Evolutionary conservation across 495 filamentous ascomycete genomes (phyloP), one percentile per base, ranked within the genome.

Genomic region (Aspergillus affinis): DNA sequence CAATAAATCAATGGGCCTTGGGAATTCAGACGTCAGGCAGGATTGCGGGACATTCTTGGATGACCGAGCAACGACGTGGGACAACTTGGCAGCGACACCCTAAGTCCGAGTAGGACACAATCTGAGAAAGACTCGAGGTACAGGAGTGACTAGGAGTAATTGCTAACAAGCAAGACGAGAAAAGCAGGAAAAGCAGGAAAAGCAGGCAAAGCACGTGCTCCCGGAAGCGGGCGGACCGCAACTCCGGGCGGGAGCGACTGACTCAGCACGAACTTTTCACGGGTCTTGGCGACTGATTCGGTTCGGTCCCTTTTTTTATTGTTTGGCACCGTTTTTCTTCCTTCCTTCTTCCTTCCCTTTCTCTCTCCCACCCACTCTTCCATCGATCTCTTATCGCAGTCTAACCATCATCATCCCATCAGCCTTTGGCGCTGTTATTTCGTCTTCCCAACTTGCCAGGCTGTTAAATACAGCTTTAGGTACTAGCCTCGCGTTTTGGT

Each of bases 321-420:
- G 44, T 57, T 55, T 52, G 32, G 49, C 48, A 44, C 21, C 41
- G 17, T 45, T 57, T 57, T 59, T 53, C 52, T 50, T 62, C 57
- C 60, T 53, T 62, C 51, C 51, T 46, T 57, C 32, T 56, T 61
- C 54, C 55, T 57, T 47, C 55, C 64, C 48, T 62, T 48, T 60
- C 47, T 26, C 51, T 54, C 55, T 54, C 53, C 27, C n/a, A 27
- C 50, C 7, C 7, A 10, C 41, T 48, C 41, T 57, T 21, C 53
- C 41, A 26, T 46, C 29, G 29, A 55, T 30, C 30, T 15, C 29
- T 21, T 12, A 20, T 49, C 48, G 19, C 48, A 20, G 48, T 21
- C 19, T 15, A 54, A 21, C 58, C 44, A 20, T 54, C 57, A 41
- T 48, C 57, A 55, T 20, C 56, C 48, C 48, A 54, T 47, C 62